These are phyloP conservation scores for Plantago coronopus DNA, from an alignment of 305 asterid species.

Conservation along the genomic window DNA sequence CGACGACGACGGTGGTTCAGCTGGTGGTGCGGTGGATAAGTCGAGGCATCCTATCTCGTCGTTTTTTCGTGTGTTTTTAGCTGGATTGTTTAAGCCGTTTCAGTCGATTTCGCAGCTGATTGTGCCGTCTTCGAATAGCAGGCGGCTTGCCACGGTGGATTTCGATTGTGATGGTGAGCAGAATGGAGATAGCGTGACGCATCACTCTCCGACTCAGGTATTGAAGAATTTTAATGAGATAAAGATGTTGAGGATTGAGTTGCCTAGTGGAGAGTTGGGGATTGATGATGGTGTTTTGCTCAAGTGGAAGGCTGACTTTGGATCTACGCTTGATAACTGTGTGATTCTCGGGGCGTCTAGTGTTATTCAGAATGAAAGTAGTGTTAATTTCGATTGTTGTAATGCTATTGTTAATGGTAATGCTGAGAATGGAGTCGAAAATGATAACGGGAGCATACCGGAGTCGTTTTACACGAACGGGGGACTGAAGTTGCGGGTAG, in stretches of 20 bases:
- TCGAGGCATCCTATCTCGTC: constrained; percentile 41
- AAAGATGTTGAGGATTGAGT: constrained; percentile 48
- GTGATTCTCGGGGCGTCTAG: constrained; percentile 70
- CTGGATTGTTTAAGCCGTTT: constrained; percentile 39
- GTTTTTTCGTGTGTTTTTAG: constrained; percentile 36
- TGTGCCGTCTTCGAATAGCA: constrained; percentile 20
- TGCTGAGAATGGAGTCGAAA: constrained; percentile 22
- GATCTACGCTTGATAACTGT: constrained; percentile 64
- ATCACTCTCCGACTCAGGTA: constrained; percentile 65
- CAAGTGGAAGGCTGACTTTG: constrained; percentile 66
- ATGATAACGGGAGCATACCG: constrained; percentile 58
- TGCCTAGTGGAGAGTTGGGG: constrained; percentile 68
- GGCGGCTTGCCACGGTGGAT: constrained; percentile 19
- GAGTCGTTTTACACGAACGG: constrained; percentile 71
- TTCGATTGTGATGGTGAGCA: constrained; percentile 27
- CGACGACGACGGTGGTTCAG: constrained; percentile 38
- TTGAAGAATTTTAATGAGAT: constrained; percentile 56
- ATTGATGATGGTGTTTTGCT: constrained; percentile 59
- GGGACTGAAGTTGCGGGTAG: constrained; percentile 64
- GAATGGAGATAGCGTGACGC: constrained; percentile 43
- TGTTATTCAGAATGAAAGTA: constrained; percentile 22
- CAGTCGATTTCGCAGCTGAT: constrained; percentile 34
- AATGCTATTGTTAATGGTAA: constrained; percentile 4
- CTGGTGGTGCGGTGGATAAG: constrained; percentile 30
- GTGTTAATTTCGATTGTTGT: neutral